phyloP scores from a whole-genome alignment of 805 yeast species.

The Brettanomyces anomalus region DNA sequence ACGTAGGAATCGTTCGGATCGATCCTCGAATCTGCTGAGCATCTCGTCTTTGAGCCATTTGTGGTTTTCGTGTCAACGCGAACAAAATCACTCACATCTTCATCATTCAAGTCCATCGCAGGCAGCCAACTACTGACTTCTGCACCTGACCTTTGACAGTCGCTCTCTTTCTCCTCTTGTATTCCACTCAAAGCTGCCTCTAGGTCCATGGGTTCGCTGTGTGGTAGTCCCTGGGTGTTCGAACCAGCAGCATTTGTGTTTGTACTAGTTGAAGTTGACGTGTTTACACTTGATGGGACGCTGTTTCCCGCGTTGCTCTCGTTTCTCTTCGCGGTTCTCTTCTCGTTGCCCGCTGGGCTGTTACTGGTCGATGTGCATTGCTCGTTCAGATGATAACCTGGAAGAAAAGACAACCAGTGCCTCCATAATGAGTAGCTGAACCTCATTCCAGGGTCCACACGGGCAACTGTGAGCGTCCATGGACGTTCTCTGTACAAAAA shows the following conservation, averaged over 20 bases:
- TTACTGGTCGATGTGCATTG: background rate
- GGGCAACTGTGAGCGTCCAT: constrained; percentile 38
- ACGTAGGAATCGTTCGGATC: constrained; percentile 3
- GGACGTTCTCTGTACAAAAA: constrained; percentile 74
- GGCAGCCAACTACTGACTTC: background rate
- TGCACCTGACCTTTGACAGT: background rate
- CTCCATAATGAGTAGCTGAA: constrained; percentile 15
- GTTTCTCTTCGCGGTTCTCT: too few species aligned
- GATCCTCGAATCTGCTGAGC: background rate
- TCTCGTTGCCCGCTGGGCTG: background rate
- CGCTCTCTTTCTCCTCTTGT: too few species aligned
- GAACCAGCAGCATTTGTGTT: too few species aligned
- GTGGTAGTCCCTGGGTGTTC: too few species aligned
- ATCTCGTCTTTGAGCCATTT: constrained; percentile 5
- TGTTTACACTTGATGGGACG: too few species aligned
- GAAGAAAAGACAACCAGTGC: constrained; percentile 16
- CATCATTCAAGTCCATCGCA: constrained; percentile 5
- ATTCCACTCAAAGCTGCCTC: too few species aligned
- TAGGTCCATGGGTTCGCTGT: too few species aligned
- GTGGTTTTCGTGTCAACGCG: background rate
- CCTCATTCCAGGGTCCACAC: constrained; percentile 16
- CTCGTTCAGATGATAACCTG: constrained; percentile 16
- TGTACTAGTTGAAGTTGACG: too few species aligned
- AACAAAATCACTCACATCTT: constrained; percentile 10
- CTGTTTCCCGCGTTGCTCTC: background rate